A percentile compares a stretch with the other conserved stretches of the same genome.
These are phyloP conservation scores for Castanospermum australe DNA, from an alignment of 306 rosid genomes.

Conservation along the genomic window DNA sequence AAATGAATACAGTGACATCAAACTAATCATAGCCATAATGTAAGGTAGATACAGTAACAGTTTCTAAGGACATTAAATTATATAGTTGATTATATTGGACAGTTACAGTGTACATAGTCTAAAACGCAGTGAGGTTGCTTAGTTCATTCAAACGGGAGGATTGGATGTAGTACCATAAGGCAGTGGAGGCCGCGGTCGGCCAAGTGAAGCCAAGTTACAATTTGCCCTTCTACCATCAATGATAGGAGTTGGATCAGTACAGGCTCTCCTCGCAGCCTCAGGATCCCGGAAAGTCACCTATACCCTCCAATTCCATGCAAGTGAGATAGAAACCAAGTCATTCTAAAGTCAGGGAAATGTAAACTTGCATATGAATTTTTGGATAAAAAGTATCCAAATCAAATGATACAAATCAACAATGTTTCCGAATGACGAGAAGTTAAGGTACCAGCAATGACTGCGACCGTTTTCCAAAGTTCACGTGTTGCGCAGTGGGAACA, in stretches of 20 bases:
- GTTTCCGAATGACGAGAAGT: not conserved
- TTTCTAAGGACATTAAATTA: not conserved
- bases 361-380: not conserved
- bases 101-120: not conserved
- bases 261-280: constrained; percentile 93
- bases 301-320: constrained; percentile 82
- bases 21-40: not conserved
- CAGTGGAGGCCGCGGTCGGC: constrained; percentile 75
- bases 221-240: constrained; percentile 97
- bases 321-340: constrained; percentile 68
- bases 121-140: not conserved
- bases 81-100: not conserved
- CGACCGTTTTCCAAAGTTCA: not conserved
- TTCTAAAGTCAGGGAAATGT: constrained; percentile 27
- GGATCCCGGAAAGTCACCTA: constrained; percentile 98
- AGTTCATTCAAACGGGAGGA: not conserved
- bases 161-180: constrained; percentile 49
- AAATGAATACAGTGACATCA: not conserved
- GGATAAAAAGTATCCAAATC: not conserved
- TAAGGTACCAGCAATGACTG: not conserved
- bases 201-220: constrained; percentile 91
- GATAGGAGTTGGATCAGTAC: constrained; percentile 82
- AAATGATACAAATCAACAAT: not conserved
- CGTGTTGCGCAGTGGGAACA: not conserved
- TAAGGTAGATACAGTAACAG: not conserved